phyloP scores from a whole-genome alignment of 768 basidiomycete genomes.

The Leucosporidium scottii region DNA sequence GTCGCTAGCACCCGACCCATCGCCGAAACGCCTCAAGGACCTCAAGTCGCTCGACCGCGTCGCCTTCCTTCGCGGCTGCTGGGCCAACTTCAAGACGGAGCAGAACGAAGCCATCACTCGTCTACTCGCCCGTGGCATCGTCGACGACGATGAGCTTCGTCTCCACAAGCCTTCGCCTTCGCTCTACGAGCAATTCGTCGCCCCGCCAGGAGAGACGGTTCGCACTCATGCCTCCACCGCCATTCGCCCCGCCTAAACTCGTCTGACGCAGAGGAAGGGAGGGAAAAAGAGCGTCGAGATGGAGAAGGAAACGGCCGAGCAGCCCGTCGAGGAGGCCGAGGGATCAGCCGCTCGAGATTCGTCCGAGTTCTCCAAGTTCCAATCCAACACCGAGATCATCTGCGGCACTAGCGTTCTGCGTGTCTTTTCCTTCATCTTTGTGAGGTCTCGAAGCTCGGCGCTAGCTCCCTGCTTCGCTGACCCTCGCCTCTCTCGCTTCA shows the following conservation, averaged over 20 bases:
- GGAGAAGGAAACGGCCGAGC: no score
- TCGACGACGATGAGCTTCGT: slow-evolving; percentile 1
- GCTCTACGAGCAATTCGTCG: not conserved
- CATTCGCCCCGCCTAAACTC: not conserved
- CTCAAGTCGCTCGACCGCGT: not conserved
- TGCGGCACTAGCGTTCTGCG: slow-evolving; percentile 14
- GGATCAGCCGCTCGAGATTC: no score
- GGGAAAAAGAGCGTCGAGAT: not conserved
- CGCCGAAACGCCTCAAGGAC: not conserved
- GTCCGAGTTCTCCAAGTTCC: no score
- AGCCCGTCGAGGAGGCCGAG: no score
- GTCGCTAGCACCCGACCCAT: not conserved
- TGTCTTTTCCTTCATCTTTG: slow-evolving; percentile 20
- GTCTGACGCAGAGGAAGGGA: not conserved
- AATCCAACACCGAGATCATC: slow-evolving; percentile 9
- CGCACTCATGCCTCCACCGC: not conserved
- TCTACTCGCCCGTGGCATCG: not conserved
- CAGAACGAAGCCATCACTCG: not conserved
- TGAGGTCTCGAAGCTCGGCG: no score
- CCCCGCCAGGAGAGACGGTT: no score
- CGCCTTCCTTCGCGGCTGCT: slow-evolving; percentile 1
- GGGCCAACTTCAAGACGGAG: not conserved
- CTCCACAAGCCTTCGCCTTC: slow-evolving; percentile 3
- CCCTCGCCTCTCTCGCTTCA: not conserved
- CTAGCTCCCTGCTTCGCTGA: no score